These are phyloP conservation scores for Apiotrichum porosum DNA, from an alignment of 1,284 basidiomycete species.

Conservation along the genomic window DNA sequence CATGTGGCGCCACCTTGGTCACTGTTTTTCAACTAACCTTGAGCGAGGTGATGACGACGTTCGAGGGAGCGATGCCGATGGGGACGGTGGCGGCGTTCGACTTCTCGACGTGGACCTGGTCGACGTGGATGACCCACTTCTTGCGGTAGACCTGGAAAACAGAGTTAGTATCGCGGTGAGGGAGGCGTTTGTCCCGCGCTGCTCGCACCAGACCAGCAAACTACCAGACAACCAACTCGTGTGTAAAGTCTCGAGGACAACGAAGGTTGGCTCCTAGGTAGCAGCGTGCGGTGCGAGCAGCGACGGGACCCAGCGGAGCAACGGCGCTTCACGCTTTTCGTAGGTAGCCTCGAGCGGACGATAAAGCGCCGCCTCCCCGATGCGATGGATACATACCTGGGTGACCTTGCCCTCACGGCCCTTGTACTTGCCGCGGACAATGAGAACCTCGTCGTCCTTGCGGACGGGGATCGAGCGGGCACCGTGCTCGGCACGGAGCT, in stretches of 20 bases:
- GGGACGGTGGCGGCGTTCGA: slow-evolving; percentile 90
- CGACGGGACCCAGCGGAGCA: not conserved
- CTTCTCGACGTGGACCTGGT: slow-evolving; percentile 97
- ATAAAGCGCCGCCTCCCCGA: slow-evolving; percentile 5
- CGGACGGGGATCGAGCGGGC: slow-evolving; percentile 92
- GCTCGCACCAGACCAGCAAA: too few relatives aligned
- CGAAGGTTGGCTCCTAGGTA: too few relatives aligned
- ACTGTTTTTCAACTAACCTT: too few relatives aligned
- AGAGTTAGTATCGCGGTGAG: not conserved
- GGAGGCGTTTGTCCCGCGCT: slow-evolving; percentile 2
- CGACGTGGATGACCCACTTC: slow-evolving; percentile 99
- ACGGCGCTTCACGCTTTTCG: slow-evolving; percentile 6
- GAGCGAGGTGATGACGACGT: slow-evolving; percentile 88
- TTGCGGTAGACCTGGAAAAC: slow-evolving; percentile 81
- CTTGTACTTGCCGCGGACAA: slow-evolving; percentile 95
- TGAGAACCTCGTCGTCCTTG: slow-evolving; percentile 97
- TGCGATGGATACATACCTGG: slow-evolving; percentile 51
- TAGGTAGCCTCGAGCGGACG: not conserved
- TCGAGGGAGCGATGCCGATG: slow-evolving; percentile 95
- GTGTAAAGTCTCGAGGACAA: too few relatives aligned
- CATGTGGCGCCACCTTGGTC: too few relatives aligned
- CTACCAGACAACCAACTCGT: too few relatives aligned
- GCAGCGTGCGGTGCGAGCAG: not conserved
- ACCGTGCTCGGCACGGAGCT: slow-evolving; percentile 86
- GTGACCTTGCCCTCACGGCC: slow-evolving; percentile 97